phyloP scores from a whole-genome alignment of 2,329 filamentous ascomycete species.

The Trichoderma sp. region DNA sequence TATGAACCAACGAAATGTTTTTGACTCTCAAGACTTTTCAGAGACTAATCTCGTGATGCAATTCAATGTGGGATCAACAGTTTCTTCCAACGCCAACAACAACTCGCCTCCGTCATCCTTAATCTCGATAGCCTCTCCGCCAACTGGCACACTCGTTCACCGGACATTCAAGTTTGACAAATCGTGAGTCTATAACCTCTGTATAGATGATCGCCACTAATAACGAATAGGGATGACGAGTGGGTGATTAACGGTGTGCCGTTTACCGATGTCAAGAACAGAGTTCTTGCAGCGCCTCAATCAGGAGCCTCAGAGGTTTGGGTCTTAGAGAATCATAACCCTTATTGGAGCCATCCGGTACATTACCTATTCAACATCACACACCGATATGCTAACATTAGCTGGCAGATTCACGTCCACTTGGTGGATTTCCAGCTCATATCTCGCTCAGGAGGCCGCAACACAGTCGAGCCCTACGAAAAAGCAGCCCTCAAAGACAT shows the following conservation, averaged over 20 bases:
- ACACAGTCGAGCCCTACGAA: background rate
- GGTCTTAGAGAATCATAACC: background rate
- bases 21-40: background rate
- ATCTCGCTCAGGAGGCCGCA: background rate
- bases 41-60: background rate
- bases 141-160: background rate
- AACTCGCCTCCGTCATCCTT: background rate
- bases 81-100: background rate
- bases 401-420: background rate
- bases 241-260: background rate
- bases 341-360: background rate
- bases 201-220: background rate
- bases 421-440: background rate
- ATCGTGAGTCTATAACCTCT: background rate
- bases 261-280: background rate
- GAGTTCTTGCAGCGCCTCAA: background rate
- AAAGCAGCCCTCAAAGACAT: background rate
- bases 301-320: background rate
- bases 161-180: background rate
- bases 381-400: background rate
- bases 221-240: background rate
- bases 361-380: background rate
- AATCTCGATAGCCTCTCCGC: background rate
- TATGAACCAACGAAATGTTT: background rate
- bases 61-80: background rate